Evolutionary conservation across 805 yeast genomes (phyloP), one percentile per base, ranked within the genome.

Genomic region (Metschnikowia koreensis): DNA sequence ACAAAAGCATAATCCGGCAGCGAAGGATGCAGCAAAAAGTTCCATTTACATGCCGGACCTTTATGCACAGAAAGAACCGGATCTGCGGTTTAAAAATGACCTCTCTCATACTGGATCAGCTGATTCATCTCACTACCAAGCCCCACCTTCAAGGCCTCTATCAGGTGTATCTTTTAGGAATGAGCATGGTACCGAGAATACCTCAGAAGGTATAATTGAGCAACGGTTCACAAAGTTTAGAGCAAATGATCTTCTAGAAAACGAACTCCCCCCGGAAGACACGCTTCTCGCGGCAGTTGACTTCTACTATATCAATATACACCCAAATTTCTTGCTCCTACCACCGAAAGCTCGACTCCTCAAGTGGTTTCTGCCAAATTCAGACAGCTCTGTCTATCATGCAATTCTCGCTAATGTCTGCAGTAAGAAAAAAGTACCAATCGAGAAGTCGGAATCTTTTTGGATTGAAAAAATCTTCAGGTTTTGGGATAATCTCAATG

Each of bases 401-500:
- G 65, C 67, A 10, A 52, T 68, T 2, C 56, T 68, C 31, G 60
- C 69, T 11, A 57, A 48, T 7, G 58, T 66, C 26, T 61, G 66
- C 41, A 28, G 22, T n/a, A 39, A 38, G 15, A 41, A 22, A 5
- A 22, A 26, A 11, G 43, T 57, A 43, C 47, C 42, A 1, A 39
- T 56, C 12, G 46, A 48, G 16, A 41, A 47, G n/a, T 58, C 57
- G 41, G 68, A 67, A 38, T 29, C 46, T 4, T 49, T 48, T 38
- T 68, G 72, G 71, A 47, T 66, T 13, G 49, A 45, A 15, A 56
- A 55, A 2, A 58, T 57, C 31, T 53, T 53, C 47, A 58, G 58
- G 40, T 57, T 48, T 49, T 61, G 64, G 66, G 69, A 67, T 52
- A 56, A 58, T 34, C 60, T 67, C 31, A 63, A 63, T 44, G 64